These are phyloP conservation scores for Aspergillus pseudoterreus DNA, from an alignment of 2,329 filamentous ascomycete genomes.

Conservation along the genomic window DNA sequence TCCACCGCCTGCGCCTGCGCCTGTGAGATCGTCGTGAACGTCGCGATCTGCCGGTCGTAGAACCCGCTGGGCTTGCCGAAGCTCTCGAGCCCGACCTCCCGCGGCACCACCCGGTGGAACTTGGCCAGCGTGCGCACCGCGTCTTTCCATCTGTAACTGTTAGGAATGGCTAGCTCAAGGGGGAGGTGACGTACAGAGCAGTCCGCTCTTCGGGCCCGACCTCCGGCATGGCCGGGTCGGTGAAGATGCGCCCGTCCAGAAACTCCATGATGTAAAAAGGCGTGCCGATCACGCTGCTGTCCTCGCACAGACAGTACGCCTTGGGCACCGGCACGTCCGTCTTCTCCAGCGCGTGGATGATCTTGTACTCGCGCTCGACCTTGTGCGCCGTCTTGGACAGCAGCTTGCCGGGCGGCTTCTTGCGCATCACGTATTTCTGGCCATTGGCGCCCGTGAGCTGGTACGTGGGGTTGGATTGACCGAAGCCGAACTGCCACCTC, in stretches of 20 bases:
- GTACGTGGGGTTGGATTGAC: slow-evolving; percentile 97
- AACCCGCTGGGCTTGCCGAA: slow-evolving; percentile 76
- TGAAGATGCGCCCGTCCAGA: slow-evolving; percentile 87
- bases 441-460: slow-evolving; percentile 72
- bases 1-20: slow-evolving; percentile 75
- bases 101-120: slow-evolving; percentile 72
- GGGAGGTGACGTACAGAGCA: slow-evolving; percentile 55
- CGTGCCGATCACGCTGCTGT: slow-evolving; percentile 74
- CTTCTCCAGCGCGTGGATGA: slow-evolving; percentile 74
- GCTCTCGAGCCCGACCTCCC: slow-evolving; percentile 61
- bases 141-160: slow-evolving; percentile 64
- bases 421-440: slow-evolving; percentile 80
- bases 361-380: slow-evolving; percentile 91
- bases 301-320: slow-evolving; percentile 81
- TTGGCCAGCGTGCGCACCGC: slow-evolving; percentile 79
- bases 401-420: slow-evolving; percentile 94
- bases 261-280: slow-evolving; percentile 98
- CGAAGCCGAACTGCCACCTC: slow-evolving; percentile 76
- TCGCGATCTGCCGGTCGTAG: slow-evolving; percentile 80
- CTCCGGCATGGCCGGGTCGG: slow-evolving; percentile 77
- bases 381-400: slow-evolving; percentile 92
- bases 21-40: slow-evolving; percentile 72
- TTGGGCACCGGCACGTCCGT: slow-evolving; percentile 84
- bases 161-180: neutral
- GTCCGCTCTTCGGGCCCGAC: slow-evolving; percentile 65